Evolutionary conservation across 2,329 filamentous ascomycete genomes (phyloP).

Genomic region (Colletotrichum lupini): DNA sequence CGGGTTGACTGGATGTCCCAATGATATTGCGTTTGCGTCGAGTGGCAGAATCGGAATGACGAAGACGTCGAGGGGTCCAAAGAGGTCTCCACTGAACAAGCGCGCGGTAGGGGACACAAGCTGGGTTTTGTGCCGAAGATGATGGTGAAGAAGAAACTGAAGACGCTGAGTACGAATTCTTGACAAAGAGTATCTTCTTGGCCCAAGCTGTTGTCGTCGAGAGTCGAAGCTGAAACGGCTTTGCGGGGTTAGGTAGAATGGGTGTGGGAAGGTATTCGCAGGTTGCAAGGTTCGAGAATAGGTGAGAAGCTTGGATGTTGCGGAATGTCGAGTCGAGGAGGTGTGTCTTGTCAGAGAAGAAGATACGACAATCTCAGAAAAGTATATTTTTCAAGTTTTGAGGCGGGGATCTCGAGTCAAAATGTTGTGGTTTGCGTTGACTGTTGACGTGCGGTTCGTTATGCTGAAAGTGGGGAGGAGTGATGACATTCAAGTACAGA

Average conservation of each 20-base stretch:
- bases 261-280: neutral
- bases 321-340: neutral
- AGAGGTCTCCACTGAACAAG: slow-evolving; percentile 32
- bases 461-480: slow-evolving; percentile 18
- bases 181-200: neutral
- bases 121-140: neutral
- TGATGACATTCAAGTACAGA: slow-evolving; percentile 13
- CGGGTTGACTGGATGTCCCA: neutral
- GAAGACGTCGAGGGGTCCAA: slow-evolving; percentile 13
- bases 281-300: neutral
- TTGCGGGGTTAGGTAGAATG: neutral
- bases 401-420: neutral
- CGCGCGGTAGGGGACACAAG: slow-evolving; percentile 27
- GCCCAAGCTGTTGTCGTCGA: neutral
- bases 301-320: neutral
- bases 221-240: slow-evolving; percentile 5
- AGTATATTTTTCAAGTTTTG: neutral
- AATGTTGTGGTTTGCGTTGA: slow-evolving; percentile 5
- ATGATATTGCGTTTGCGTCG: neutral
- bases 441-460: slow-evolving; percentile 19
- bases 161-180: neutral
- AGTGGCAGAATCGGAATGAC: slow-evolving; percentile 12
- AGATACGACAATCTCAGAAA: neutral
- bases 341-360: neutral
- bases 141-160: neutral